Conservation (phyloP, 305 asterid species). For the Rubia peregrina region DNA sequence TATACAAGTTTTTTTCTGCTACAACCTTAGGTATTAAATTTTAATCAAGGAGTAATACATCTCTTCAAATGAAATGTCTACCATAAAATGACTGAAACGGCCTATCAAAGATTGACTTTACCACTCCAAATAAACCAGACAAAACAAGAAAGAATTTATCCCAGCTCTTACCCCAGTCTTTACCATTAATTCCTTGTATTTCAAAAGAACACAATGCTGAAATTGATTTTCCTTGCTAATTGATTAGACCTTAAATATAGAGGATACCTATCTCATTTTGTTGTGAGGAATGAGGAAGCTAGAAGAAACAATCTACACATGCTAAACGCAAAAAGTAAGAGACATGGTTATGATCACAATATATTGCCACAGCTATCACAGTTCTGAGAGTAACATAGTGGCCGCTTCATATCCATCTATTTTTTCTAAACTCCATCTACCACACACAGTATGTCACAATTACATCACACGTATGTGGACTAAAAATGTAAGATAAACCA, state of each 20-base stretch:
- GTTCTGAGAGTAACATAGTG: background rate
- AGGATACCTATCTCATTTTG: background rate
- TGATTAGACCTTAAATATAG: background rate
- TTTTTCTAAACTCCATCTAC: background rate
- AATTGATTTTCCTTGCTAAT: background rate
- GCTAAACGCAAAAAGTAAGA: background rate
- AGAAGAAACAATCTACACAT: background rate
- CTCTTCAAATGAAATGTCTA: background rate
- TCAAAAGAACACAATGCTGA: background rate
- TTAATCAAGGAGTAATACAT: background rate
- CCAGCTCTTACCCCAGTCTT: background rate
- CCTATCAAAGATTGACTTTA: background rate
- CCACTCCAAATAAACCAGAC: background rate
- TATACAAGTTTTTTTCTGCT: background rate
- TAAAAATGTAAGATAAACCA: background rate
- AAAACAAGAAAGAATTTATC: background rate
- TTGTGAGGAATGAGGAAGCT: background rate
- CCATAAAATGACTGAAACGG: background rate
- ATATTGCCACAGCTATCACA: background rate
- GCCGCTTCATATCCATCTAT: background rate
- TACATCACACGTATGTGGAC: background rate
- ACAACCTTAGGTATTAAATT: background rate
- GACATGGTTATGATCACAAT: background rate
- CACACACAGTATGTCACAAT: background rate
- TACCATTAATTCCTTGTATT: background rate